Percentiles rank a stretch among this genome's conserved stretches.
phyloP scores from a whole-genome alignment of 2,329 filamentous ascomycete species.

The Hypocrella siamensis region DNA sequence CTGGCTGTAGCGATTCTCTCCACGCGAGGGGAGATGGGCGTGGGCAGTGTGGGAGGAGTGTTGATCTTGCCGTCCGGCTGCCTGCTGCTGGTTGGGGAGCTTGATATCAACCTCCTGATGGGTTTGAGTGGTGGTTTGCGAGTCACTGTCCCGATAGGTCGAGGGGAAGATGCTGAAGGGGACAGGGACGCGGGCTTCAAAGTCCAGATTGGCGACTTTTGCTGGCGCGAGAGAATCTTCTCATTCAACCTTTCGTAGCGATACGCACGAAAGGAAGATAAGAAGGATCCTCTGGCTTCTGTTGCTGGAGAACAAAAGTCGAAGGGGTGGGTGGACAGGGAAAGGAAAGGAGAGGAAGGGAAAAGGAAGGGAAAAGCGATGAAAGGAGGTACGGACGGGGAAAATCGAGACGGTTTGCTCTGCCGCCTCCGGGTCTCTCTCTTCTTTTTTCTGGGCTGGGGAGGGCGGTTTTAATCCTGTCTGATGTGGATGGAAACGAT shows the following conservation, averaged over 20 bases:
- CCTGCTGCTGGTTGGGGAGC: conserved; percentile 44
- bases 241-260: conserved; percentile 44
- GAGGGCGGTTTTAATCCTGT: conserved; percentile 4
- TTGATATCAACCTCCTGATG: conserved; percentile 85
- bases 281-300: conserved; percentile 52
- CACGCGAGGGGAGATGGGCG: conserved; percentile 46
- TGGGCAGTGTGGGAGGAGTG: conserved; percentile 57
- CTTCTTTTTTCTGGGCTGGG: conserved; percentile 12
- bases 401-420: too few species aligned
- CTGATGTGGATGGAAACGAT: conserved; percentile 21
- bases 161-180: conserved; percentile 99
- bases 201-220: conserved; percentile 97
- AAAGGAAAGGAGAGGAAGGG: conserved; percentile 10
- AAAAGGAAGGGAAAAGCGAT: conserved; percentile 16
- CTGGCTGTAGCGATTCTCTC: conserved; percentile 43
- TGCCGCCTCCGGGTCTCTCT: conserved; percentile 21
- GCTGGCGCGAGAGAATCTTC: conserved; percentile 47
- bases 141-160: conserved; percentile 59
- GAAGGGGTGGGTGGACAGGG: conserved; percentile 11
- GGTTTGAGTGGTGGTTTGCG: conserved; percentile 38
- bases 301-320: conserved; percentile 40
- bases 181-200: conserved; percentile 98
- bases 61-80: conserved; percentile 97
- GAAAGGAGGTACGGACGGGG: too few species aligned
- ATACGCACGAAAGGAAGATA: conserved; percentile 50